Evolutionary conservation across 306 rosid species (phyloP), one percentile per base, ranked within the genome.

Genomic region (Lathyrus aphaca): DNA sequence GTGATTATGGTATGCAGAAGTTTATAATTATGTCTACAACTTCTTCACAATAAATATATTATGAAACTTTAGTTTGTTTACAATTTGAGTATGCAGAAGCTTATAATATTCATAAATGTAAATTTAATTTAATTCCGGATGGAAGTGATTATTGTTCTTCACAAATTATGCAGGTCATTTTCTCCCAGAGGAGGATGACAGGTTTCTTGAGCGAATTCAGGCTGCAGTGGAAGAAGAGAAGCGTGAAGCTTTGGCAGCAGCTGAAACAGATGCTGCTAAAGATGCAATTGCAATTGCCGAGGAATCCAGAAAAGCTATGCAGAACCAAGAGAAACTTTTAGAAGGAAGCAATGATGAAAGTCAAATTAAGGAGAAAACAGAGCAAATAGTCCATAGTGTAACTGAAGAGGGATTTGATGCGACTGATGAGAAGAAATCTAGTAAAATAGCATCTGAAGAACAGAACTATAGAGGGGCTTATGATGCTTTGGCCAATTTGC

Each of bases 221-320:
- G 97, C 96, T 60, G 90, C 90, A 5, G 96, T 85, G 69, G 94
- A 94, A 83, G 96, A 86, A 87, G 98, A 94, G 83, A 95, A 94
- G 81, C 98, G 86, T 18, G 94, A 88, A 81, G 91, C 87, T 79
- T 83, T 82, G 75, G 88, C 87, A 79, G 90, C 96, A 68, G 96
- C 90, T 60, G 98, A 81, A 78, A 84, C 87, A 21, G 94, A 80
- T 42, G 90, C 91, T 81, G 90, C 98, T 44, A 88, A 79, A 82
- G 94, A 85, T 70, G 91, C 96, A 68, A 93, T 90, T 82, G 96
- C 95, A 73, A 75, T 84, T 49, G 94, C 91, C 7, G 96, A 87
- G 74, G 86, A 87, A 66, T 93, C 90, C 45, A 84, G 97, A 80
- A 90, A 86, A 72, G 57, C 84, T 13, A 73, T 72, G 30, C 78